These are phyloP conservation scores for Pelargonium cotyledonis DNA, from an alignment of 441 rosid species.

Conservation along the genomic window DNA sequence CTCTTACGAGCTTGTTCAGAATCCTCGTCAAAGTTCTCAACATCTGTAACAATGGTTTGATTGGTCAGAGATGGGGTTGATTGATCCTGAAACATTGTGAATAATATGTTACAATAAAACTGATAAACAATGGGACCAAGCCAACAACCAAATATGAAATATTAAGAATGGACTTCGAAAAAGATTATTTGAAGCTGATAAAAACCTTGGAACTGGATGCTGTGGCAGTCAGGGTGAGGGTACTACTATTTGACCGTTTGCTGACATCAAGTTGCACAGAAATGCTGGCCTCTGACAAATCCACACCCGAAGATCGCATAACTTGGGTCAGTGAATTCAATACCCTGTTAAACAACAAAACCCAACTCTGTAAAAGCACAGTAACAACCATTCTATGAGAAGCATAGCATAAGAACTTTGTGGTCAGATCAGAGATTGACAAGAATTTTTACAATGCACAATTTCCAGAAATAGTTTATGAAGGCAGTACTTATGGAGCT, in stretches of 20 bases:
- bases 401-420: not conserved
- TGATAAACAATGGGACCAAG: too few relatives aligned
- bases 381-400: not conserved
- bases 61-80: conserved; percentile 25
- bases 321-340: conserved; percentile 36
- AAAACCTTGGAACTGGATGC: conserved; percentile 48
- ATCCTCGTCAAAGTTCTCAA: conserved; percentile 27
- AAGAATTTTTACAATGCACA: too few relatives aligned
- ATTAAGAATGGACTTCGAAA: not conserved
- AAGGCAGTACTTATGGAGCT: too few relatives aligned
- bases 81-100: conserved; percentile 32
- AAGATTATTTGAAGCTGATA: not conserved
- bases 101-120: not conserved
- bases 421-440: too few relatives aligned
- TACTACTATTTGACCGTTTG: conserved; percentile 29
- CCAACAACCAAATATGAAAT: too few relatives aligned
- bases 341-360: conserved; percentile 30
- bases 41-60: conserved; percentile 30
- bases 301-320: conserved; percentile 46
- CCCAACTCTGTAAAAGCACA: conserved; percentile 9
- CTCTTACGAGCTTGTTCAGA: conserved; percentile 42
- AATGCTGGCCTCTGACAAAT: conserved; percentile 40
- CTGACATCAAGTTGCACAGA: conserved; percentile 46
- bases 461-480: too few relatives aligned
- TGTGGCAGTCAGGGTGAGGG: conserved; percentile 8